These are phyloP conservation scores for Petrea volubilis DNA, from an alignment of 257 asterid genomes.

Conservation along the genomic window DNA sequence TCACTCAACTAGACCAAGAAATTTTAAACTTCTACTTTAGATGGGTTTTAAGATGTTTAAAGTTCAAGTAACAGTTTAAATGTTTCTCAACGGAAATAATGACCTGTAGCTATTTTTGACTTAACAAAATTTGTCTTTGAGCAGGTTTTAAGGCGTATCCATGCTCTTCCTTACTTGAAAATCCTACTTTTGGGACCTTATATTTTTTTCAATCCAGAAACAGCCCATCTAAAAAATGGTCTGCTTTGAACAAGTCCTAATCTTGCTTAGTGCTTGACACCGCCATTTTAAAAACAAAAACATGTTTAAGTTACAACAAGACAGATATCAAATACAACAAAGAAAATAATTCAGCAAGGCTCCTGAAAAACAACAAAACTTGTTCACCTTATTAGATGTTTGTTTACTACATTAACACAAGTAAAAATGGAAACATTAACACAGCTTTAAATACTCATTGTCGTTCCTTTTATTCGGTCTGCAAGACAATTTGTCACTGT, in stretches of 20 bases:
- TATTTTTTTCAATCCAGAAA: background rate
- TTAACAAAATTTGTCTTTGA: background rate
- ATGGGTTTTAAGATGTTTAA: background rate
- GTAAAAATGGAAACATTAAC: background rate
- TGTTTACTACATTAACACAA: background rate
- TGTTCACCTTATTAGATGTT: background rate
- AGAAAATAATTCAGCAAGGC: too few relatives aligned
- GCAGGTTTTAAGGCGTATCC: background rate
- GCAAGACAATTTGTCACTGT: background rate
- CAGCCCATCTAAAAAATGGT: background rate
- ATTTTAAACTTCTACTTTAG: background rate
- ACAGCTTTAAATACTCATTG: background rate
- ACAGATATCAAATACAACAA: background rate
- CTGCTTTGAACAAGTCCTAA: background rate
- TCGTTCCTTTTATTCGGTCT: background rate
- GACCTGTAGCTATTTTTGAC: background rate
- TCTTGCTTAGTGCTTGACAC: background rate
- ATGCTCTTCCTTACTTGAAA: background rate
- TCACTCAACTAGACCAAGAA: background rate
- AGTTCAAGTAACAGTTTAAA: background rate
- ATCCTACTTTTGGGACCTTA: background rate
- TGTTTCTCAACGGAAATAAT: background rate
- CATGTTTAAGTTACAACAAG: background rate
- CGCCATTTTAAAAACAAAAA: background rate
- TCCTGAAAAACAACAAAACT: background rate